Conservation (phyloP, 2,329 filamentous ascomycete species). For the Fusarium hainanense region DNA sequence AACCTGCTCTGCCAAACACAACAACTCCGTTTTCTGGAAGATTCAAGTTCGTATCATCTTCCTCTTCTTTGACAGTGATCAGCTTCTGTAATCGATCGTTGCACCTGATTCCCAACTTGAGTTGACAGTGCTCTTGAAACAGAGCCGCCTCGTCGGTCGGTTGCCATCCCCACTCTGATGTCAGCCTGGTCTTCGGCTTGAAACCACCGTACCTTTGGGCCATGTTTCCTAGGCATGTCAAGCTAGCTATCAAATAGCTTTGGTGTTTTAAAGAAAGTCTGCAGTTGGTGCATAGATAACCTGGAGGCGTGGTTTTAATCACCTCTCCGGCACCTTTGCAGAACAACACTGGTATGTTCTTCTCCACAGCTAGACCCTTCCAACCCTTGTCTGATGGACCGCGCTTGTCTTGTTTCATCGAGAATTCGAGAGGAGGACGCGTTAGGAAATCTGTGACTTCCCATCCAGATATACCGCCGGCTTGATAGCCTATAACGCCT, state of each 20-base stretch:
- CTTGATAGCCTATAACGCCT: neutral
- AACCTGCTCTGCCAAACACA: neutral
- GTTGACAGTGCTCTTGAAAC: neutral
- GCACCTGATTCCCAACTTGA: fast-evolving
- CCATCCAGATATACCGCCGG: neutral
- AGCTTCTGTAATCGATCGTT: neutral
- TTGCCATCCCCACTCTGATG: neutral
- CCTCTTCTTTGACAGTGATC: neutral
- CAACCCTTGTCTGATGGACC: neutral
- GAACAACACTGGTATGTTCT: neutral
- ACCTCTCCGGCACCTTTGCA: too few relatives aligned
- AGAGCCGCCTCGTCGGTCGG: neutral
- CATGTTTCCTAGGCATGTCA: too few relatives aligned
- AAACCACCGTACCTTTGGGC: too few relatives aligned
- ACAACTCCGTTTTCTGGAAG: neutral
- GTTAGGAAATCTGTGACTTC: neutral
- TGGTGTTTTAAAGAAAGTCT: too few relatives aligned
- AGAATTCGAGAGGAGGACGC: neutral
- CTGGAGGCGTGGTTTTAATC: too few relatives aligned
- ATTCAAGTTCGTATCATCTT: neutral
- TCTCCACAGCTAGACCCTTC: neutral
- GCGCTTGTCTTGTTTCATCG: neutral
- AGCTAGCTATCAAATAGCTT: too few relatives aligned
- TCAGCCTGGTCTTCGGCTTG: too few relatives aligned
- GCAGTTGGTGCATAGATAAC: too few relatives aligned